Percentiles rank a stretch among this genome's conserved stretches.
Evolutionary conservation across 192 early-diverging fungal genomes (phyloP).

Genomic region (Martensiomyces pterosporus): DNA sequence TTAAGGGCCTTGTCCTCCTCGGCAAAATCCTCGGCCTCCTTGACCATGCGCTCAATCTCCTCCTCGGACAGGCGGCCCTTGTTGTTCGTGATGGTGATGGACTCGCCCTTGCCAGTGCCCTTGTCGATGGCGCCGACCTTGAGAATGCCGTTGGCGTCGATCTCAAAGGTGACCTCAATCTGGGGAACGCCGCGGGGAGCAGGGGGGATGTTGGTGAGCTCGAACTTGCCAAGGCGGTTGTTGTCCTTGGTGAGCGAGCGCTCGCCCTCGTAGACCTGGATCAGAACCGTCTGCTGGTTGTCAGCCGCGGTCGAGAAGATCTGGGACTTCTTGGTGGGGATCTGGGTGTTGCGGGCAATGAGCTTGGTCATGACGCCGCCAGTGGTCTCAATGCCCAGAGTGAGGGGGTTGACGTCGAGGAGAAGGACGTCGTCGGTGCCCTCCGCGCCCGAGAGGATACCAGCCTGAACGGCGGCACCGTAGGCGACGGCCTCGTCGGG

Average conservation of each 20-base stretch:
- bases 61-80: slow-evolving; percentile 91
- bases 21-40: slow-evolving; percentile 91
- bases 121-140: slow-evolving; percentile 92
- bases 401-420: slow-evolving; percentile 93
- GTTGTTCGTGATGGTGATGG: slow-evolving; percentile 96
- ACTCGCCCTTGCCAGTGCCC: slow-evolving; percentile 94
- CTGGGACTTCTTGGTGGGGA: slow-evolving; percentile 98
- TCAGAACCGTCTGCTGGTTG: slow-evolving; percentile 94
- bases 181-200: slow-evolving; percentile 94
- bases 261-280: slow-evolving; percentile 98
- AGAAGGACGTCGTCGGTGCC: slow-evolving; percentile 66
- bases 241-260: slow-evolving; percentile 97
- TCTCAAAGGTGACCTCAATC: slow-evolving; percentile 96
- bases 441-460: slow-evolving; percentile 76
- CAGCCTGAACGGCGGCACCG: slow-evolving; percentile 96
- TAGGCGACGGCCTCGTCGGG: slow-evolving; percentile 98
- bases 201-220: slow-evolving; percentile 90
- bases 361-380: slow-evolving; percentile 97
- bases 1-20: slow-evolving; percentile 81
- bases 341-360: slow-evolving; percentile 86
- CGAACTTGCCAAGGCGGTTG: slow-evolving; percentile 96
- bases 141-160: slow-evolving; percentile 92
- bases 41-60: slow-evolving; percentile 96
- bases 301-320: slow-evolving; percentile 97
- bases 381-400: slow-evolving; percentile 97